Conservation (phyloP, 2,329 filamentous ascomycete genomes). For the Hymenoscyphus repandus region DNA sequence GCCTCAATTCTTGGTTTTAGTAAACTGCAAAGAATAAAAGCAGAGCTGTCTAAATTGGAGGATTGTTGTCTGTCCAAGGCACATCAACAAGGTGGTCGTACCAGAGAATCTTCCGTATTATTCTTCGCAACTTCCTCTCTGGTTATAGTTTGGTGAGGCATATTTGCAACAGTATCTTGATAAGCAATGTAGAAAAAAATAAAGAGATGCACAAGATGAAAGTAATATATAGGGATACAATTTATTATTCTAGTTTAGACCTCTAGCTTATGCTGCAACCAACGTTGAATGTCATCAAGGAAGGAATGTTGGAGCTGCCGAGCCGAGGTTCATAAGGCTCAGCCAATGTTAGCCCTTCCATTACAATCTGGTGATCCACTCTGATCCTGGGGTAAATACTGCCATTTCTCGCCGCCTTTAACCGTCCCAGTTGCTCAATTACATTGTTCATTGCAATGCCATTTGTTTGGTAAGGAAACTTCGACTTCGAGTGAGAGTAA, state of each 20-base stretch:
- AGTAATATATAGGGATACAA: neutral
- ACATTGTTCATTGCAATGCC: no score
- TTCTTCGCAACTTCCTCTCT: constrained; percentile 68
- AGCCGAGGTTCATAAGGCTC: neutral
- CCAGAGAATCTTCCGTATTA: constrained; percentile 58
- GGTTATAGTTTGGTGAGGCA: constrained; percentile 34
- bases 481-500: no score
- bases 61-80: neutral
- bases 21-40: neutral
- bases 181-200: neutral
- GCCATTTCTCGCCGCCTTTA: no score
- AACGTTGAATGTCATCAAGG: neutral
- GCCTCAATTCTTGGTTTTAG: neutral
- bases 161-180: constrained; percentile 1
- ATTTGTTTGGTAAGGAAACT: no score
- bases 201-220: neutral
- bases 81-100: neutral
- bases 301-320: neutral
- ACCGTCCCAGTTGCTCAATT: no score
- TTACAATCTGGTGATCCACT: no score
- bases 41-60: neutral
- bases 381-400: no score
- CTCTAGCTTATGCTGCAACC: neutral
- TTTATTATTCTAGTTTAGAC: neutral
- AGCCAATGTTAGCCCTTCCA: neutral